phyloP scores from a whole-genome alignment of 768 basidiomycete species.

The Naganishia friedmannii region DNA sequence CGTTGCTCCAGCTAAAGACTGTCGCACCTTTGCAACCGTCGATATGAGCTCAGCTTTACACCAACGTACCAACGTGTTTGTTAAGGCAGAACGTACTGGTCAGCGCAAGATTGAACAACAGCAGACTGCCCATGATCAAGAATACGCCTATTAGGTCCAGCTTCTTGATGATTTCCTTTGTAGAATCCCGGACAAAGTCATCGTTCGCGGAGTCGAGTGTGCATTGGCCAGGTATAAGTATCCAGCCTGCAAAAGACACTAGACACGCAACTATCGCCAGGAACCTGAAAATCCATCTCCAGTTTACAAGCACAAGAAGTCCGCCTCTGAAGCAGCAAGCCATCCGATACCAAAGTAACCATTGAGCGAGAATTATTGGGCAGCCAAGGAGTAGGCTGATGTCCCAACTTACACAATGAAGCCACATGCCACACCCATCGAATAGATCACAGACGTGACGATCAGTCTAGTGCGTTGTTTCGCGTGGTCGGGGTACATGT shows the following conservation, averaged over 20 bases:
- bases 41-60: too few species aligned
- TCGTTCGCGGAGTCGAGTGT: too few species aligned
- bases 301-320: background rate
- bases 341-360: too few species aligned
- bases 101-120: background rate
- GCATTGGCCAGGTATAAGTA: background rate
- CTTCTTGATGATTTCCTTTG: background rate
- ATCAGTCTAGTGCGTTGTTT: background rate
- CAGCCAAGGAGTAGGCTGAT: too few species aligned
- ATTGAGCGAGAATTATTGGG: too few species aligned
- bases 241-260: too few species aligned
- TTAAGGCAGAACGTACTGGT: background rate
- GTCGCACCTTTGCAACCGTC: background rate
- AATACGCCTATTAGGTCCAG: background rate
- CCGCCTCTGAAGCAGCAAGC: background rate
- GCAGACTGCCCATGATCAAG: background rate
- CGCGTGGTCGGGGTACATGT: background rate
- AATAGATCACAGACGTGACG: background rate
- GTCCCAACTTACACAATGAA: background rate
- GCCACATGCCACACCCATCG: background rate
- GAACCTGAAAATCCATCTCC: slow-evolving; percentile 1
- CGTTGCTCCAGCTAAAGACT: background rate
- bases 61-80: too few species aligned
- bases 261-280: background rate
- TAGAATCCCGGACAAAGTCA: too few species aligned